Evolutionary conservation across 164 flowering plant species (phyloP), one percentile per base, ranked within the genome.

Genomic region (Magnolia changhungtana): DNA sequence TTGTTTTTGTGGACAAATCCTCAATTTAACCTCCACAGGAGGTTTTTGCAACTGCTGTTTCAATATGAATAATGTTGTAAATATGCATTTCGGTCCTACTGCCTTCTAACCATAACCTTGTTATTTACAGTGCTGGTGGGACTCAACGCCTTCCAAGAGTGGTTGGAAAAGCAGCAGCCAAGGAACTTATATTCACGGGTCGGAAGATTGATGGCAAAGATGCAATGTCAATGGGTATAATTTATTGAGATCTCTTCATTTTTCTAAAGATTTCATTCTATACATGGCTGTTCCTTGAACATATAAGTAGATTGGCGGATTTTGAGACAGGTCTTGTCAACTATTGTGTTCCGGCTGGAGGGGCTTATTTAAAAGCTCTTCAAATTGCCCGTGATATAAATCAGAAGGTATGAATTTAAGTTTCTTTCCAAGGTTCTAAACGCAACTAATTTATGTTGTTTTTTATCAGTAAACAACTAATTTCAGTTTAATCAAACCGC

Each of bases 131-230:
- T 80, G 97, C 95, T 67, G 98, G 98, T 78, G 99, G 98, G 37
- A 94, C 99, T 37, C 93, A 88, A 76, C 87, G 97, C 59, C 97
- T 96, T 80, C 95, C 99, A 70, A 88, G 97, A 79, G 73, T 94
- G 74, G 90, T 91, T 18, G 99, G 99, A 78, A 90, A 81, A 80
- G 86, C 99, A 72, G 67, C 78, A 45, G 97, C 98, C 49, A 92
- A 90, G 84, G 98, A 96, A 77, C 90, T 96, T 51, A 90, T 94
- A 79, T 94, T 87, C 77, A 94, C 98, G 78, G 97, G 97, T 24
- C 88, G 92, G 70, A 94, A 83, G 80, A 68, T 96, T 82, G 74
- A 78, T 81, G 94, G 92, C 63, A 84, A 73, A 81, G 89, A 89
- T 74, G 99, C 99, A 37, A 37, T 86, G 63, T 82, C 88, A 72